A percentile compares a stretch with the other conserved stretches of the same genome.
Evolutionary conservation across 768 basidiomycete genomes (phyloP).

Genomic region (Multifurca ochricompacta): DNA sequence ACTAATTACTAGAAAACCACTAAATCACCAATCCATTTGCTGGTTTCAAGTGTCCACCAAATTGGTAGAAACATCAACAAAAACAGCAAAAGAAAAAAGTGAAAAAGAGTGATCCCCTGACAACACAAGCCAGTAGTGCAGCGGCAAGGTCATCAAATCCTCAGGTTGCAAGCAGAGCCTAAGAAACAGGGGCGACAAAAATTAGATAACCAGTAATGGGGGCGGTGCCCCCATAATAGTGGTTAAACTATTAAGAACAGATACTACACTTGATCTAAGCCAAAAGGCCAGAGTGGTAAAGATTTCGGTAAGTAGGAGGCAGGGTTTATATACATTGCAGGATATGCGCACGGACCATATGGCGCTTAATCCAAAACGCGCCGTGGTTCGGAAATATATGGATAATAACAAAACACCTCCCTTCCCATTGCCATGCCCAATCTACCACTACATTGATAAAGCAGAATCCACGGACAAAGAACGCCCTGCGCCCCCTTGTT

Average conservation of each 20-base stretch:
- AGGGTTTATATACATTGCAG: not conserved
- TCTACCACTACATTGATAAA: not conserved
- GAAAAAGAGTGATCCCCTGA: conserved; percentile 18
- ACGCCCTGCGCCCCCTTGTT: not conserved
- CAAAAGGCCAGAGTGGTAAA: conserved; percentile 90
- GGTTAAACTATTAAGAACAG: conserved; percentile 84
- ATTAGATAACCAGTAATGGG: conserved; percentile 29
- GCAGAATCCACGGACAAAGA: not conserved
- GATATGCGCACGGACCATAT: conserved; percentile 18
- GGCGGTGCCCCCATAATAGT: conserved; percentile 31
- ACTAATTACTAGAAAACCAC: not conserved
- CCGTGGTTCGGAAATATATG: not conserved
- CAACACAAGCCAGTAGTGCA: conserved; percentile 21
- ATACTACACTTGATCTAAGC: conserved; percentile 98
- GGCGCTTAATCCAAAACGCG: not conserved
- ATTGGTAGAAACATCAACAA: not conserved
- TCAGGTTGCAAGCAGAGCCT: conserved; percentile 22
- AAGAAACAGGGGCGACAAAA: conserved; percentile 26
- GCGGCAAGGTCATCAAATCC: conserved; percentile 20
- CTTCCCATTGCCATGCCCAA: not conserved
- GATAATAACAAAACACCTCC: not conserved
- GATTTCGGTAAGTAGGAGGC: conserved; percentile 5
- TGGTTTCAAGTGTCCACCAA: not conserved
- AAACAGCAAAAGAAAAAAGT: conserved; percentile 17
- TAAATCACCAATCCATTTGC: conserved; percentile 9